phyloP scores from a whole-genome alignment of 495 filamentous ascomycete species.

The Apiosordaria backusii region DNA sequence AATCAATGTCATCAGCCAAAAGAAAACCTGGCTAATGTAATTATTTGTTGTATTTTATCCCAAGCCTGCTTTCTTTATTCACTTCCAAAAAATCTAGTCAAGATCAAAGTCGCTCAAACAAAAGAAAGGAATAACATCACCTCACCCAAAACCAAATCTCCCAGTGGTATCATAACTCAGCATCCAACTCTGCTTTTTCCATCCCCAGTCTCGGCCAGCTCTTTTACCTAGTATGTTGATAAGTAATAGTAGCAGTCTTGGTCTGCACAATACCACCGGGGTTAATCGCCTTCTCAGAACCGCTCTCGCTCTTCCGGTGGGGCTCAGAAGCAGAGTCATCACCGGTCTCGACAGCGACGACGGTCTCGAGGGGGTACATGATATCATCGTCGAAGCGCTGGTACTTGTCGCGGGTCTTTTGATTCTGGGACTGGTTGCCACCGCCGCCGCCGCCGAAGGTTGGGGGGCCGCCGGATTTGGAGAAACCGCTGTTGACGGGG shows the following conservation, averaged over 20 bases:
- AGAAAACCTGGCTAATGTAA: no score
- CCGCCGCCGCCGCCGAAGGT: not conserved
- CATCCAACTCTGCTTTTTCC: not conserved
- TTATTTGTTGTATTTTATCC: no score
- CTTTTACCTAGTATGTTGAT: not conserved
- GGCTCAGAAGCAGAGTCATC: not conserved
- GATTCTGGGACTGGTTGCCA: not conserved
- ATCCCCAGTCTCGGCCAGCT: not conserved
- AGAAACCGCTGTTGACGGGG: not conserved
- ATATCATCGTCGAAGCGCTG: conserved; percentile 9
- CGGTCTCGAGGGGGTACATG: conserved; percentile 12
- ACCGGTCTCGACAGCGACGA: not conserved
- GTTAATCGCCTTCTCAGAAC: not conserved
- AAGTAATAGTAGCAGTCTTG: not conserved
- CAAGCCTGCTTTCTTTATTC: no score
- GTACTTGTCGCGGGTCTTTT: conserved; percentile 3
- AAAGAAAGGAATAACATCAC: no score
- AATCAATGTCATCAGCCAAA: no score
- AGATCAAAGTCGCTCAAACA: no score
- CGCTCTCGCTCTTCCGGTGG: not conserved
- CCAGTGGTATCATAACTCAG: not conserved
- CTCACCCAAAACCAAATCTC: not conserved
- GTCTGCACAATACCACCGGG: not conserved
- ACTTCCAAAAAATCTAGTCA: no score
- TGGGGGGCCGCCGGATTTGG: not conserved